These are phyloP conservation scores for Stylonectria norvegica DNA, from an alignment of 2,329 filamentous ascomycete genomes.

Conservation along the genomic window DNA sequence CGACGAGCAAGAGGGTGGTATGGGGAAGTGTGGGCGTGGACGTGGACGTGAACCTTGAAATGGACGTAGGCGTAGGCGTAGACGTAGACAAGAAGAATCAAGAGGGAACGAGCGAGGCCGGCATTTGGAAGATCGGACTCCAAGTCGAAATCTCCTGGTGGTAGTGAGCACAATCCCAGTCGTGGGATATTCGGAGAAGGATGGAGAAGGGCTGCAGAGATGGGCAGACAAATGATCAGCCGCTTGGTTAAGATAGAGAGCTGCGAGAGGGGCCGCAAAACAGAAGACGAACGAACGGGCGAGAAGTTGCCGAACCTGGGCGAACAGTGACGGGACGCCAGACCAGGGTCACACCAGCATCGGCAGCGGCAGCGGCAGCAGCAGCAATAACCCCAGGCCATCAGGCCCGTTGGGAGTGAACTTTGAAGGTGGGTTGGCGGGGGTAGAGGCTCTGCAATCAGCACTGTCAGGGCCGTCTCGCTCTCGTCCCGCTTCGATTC, in stretches of 20 bases:
- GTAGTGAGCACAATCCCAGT: constrained; percentile 5
- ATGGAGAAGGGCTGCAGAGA: constrained; percentile 13
- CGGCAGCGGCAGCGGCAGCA: constrained; percentile 9
- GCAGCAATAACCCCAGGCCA: no score
- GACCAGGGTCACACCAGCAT: constrained; percentile 13
- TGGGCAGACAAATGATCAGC: constrained; percentile 18
- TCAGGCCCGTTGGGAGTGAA: no score
- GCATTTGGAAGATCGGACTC: no score
- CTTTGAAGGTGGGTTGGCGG: constrained; percentile 1
- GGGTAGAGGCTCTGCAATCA: constrained; percentile 9
- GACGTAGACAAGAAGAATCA: constrained; percentile 15
- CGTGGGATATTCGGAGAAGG: constrained; percentile 19
- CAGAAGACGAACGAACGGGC: not conserved
- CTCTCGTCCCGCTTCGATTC: constrained; percentile 14
- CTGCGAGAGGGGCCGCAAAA: constrained; percentile 6
- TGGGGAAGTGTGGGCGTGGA: no score
- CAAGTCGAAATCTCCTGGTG: no score
- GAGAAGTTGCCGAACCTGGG: constrained; percentile 19
- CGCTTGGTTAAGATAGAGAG: constrained; percentile 20
- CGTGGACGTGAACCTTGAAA: no score
- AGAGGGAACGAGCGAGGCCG: constrained; percentile 9
- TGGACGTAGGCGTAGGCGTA: no score
- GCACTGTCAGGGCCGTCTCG: constrained; percentile 2
- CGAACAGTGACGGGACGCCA: constrained; percentile 17
- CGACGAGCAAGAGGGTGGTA: constrained; percentile 19